Evolutionary conservation across 192 early-diverging fungal genomes (phyloP).

Genomic region (Umbelopsis sp.): DNA sequence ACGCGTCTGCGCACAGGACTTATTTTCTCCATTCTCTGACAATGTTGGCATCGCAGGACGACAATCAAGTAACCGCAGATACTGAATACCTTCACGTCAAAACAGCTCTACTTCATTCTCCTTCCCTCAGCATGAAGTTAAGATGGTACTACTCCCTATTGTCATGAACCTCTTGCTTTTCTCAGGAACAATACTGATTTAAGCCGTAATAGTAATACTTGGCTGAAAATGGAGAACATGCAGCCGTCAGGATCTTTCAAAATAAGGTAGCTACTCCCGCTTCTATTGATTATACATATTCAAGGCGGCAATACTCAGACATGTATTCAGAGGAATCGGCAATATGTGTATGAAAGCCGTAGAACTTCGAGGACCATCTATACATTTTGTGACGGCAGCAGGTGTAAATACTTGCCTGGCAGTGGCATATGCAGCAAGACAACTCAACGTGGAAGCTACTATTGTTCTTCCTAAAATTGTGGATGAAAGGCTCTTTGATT

Average conservation of each 20-base stretch:
- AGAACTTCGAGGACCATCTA: slow-evolving; percentile 43
- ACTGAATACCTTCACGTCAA: slow-evolving; percentile 5
- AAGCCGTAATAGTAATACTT: slow-evolving; percentile 55
- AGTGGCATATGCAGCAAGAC: slow-evolving; percentile 66
- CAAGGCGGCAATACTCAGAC: not conserved
- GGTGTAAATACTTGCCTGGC: slow-evolving; percentile 70
- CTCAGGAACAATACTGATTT: not conserved
- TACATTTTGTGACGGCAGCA: slow-evolving; percentile 60
- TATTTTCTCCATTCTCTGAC: not conserved
- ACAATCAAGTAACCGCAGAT: not conserved
- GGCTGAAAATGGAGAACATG: slow-evolving; percentile 77
- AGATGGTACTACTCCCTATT: not conserved
- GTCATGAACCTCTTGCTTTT: not conserved
- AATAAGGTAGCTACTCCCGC: slow-evolving; percentile 50
- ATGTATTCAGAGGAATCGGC: slow-evolving; percentile 61
- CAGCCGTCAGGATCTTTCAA: slow-evolving; percentile 81
- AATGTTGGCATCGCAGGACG: slow-evolving; percentile 22
- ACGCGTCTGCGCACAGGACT: not conserved
- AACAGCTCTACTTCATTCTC: slow-evolving; percentile 12
- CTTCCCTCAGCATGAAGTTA: slow-evolving; percentile 9
- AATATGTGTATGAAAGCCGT: slow-evolving; percentile 57
- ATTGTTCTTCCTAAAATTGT: slow-evolving; percentile 59
- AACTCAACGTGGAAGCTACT: slow-evolving; percentile 56
- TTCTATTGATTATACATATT: not conserved
- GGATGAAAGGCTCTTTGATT: slow-evolving; percentile 51